Evolutionary conservation across 2,329 filamentous ascomycete genomes (phyloP), one percentile per base, ranked within the genome.

Genomic region (Colletotrichum filicis): DNA sequence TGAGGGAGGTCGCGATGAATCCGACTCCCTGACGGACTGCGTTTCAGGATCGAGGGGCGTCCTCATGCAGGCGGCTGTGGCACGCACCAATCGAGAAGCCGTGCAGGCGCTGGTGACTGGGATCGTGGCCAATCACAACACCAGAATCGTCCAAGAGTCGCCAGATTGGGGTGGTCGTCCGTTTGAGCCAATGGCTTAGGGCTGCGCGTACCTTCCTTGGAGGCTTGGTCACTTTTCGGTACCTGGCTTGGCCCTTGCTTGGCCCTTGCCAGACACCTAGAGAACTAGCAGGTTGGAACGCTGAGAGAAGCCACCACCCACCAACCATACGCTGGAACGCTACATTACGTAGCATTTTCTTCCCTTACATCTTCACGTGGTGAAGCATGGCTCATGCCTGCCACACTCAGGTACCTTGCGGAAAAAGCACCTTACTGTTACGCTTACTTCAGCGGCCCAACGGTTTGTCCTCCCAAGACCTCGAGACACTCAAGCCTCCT

Each of bases 41-140:
- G 71, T 74, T 74, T 74, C 71, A 74, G 71, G 63, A 49, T 26
- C 68, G 52, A 74, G 71, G 71, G 68, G 67, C 68, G 57, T 12
- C 58, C 37, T 71, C 67, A 72, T 72, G 68, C 63, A 62, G 68
- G 61, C 62, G 57, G 57, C 60, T 37, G 42, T 24, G 46, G 61
- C 71, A 72, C 71, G 61, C 68, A 28, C 71, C 71, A 74, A 19
- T 2, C 26, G 28, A 19, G 59, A 62, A 32, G 56, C 71, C 55
- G 62, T 68, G 71, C 71, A 42, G 58, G 37, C 56, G 59, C 57
- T 16, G 22, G 12, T n/a, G 46, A 53, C 52, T 22, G 57, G 49
- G 68, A 30, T 30, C 9, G 16, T 55, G 46, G 7, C 71, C 71
- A 74, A 74, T 74, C 61, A 74, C n/a, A n/a, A 16, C 42, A 11